Evolutionary conservation across 2,329 filamentous ascomycete species (phyloP).

Genomic region (Colletotrichum gloeosporioides): DNA sequence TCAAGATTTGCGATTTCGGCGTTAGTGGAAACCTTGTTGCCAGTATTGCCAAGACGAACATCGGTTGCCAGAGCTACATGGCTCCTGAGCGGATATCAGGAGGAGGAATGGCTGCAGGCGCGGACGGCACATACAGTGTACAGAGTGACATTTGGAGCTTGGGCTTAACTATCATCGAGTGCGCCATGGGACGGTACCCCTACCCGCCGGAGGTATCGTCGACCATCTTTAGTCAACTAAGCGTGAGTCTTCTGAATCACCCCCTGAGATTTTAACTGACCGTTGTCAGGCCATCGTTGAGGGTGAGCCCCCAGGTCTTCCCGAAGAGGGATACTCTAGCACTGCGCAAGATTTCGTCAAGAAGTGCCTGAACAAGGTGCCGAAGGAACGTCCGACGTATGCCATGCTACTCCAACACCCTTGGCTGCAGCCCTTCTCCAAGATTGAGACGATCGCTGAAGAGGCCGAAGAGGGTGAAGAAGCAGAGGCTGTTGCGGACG

Average conservation of each 20-base stretch:
- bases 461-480: constrained; percentile 69
- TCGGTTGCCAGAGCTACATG: constrained; percentile 99
- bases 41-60: constrained; percentile 98
- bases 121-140: constrained; percentile 91
- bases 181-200: constrained; percentile 90
- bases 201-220: constrained; percentile 97
- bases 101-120: constrained; percentile 76
- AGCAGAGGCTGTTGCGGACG: constrained; percentile 47
- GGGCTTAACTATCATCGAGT: constrained; percentile 93
- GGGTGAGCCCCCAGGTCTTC: constrained; percentile 90
- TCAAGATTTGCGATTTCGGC: constrained; percentile 99
- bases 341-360: constrained; percentile 85
- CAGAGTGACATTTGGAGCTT: constrained; percentile 98
- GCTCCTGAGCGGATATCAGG: constrained; percentile 94
- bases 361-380: constrained; percentile 90
- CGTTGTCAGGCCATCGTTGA: constrained; percentile 86
- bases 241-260: constrained; percentile 66
- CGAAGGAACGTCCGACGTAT: constrained; percentile 92
- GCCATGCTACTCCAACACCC: constrained; percentile 86
- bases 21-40: constrained; percentile 96
- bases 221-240: constrained; percentile 97
- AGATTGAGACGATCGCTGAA: constrained; percentile 77
- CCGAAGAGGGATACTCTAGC: constrained; percentile 77
- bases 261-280: constrained; percentile 23
- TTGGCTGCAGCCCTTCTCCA: constrained; percentile 80